Evolutionary conservation across 176 grass and related monocot genomes (phyloP).

Genomic region (Typha latifolia): DNA sequence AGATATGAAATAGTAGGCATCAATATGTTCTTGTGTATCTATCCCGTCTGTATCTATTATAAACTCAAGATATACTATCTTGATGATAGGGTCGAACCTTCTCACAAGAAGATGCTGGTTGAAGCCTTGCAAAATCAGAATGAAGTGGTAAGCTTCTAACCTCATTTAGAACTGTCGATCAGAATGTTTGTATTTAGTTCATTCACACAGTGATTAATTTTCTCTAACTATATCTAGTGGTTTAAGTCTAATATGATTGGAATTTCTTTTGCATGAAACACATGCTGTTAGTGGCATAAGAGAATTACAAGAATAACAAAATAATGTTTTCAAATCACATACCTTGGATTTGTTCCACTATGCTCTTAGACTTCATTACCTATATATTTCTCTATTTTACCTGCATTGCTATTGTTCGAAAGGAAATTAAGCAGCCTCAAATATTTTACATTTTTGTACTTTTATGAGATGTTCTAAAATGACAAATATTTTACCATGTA

Average conservation of each 20-base stretch:
- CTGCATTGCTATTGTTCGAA: background rate
- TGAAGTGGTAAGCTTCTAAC: slow-evolving; percentile 78
- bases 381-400: background rate
- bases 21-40: no score
- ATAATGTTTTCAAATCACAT: background rate
- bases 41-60: no score
- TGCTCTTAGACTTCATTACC: background rate
- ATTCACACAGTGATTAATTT: background rate
- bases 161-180: background rate
- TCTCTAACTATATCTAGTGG: background rate
- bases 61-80: background rate
- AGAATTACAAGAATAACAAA: background rate
- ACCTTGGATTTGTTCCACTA: background rate
- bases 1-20: no score
- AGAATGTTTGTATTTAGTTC: background rate
- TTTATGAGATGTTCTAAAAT: slow-evolving; percentile 4
- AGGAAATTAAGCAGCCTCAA: background rate
- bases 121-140: slow-evolving; percentile 93
- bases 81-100: slow-evolving; percentile 85
- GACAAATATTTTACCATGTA: slow-evolving; percentile 4
- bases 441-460: background rate
- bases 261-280: background rate
- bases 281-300: background rate
- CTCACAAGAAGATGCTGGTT: slow-evolving; percentile 97
- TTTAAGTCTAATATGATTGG: background rate